Percentiles rank a stretch among this genome's conserved stretches.
Conservation (phyloP, 805 yeast genomes). For the Starmerella riodocensis region DNA sequence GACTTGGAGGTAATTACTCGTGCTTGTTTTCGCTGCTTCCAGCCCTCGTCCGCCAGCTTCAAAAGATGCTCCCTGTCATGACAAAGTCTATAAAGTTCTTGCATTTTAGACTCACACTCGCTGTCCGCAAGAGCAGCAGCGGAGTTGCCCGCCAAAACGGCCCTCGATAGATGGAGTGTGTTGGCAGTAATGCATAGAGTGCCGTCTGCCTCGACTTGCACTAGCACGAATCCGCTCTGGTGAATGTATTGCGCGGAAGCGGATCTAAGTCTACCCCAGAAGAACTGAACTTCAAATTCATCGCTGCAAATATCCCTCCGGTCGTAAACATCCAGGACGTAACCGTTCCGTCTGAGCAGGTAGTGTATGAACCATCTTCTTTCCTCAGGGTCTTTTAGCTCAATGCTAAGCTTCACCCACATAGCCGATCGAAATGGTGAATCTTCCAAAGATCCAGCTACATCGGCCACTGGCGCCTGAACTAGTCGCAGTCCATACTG, state of each 20-base stretch:
- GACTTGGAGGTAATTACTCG: too few species aligned
- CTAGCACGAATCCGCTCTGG: conserved; percentile 75
- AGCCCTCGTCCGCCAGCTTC: conserved; percentile 10
- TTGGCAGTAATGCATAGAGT: conserved; percentile 75
- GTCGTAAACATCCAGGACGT: conserved; percentile 46
- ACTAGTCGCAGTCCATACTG: conserved; percentile 68
- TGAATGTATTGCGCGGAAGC: conserved; percentile 77
- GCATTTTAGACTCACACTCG: conserved; percentile 14
- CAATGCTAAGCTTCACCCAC: conserved; percentile 47
- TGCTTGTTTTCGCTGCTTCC: conserved; percentile 1
- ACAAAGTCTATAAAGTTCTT: conserved; percentile 6
- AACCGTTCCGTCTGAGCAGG: conserved; percentile 55
- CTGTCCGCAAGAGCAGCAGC: conserved; percentile 11
- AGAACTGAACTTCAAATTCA: conserved; percentile 56
- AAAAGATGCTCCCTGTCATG: conserved; percentile 4
- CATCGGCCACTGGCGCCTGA: conserved; percentile 84
- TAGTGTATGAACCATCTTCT: conserved; percentile 58
- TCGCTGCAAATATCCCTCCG: conserved; percentile 47
- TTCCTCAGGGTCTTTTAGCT: conserved; percentile 31
- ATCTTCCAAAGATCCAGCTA: conserved; percentile 56
- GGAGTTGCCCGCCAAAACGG: conserved; percentile 14
- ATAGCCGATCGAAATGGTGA: conserved; percentile 86
- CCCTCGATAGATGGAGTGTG: conserved; percentile 62
- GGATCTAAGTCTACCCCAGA: conserved; percentile 54
- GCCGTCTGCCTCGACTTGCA: conserved; percentile 70